These are phyloP conservation scores for Suillus subaureus DNA, from an alignment of 768 basidiomycete genomes.

Conservation along the genomic window DNA sequence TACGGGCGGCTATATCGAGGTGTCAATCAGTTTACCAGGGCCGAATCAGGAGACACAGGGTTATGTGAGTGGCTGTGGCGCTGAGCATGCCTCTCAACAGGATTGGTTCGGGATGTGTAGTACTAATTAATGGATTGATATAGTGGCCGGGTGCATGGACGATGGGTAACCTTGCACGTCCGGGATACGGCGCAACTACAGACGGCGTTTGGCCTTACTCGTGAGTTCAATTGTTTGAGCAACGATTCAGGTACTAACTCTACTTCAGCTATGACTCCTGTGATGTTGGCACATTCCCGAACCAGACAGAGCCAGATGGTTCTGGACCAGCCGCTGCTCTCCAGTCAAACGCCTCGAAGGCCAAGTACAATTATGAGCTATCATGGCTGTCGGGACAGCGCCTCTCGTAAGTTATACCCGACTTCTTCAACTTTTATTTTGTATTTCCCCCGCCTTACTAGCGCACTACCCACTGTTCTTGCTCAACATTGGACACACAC, in stretches of 20 bases:
- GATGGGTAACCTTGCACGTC: slow-evolving; percentile 84
- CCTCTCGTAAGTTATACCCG: slow-evolving; percentile 53
- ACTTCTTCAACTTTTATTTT: neutral
- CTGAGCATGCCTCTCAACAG: neutral
- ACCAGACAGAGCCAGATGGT: slow-evolving; percentile 49
- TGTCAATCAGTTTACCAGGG: slow-evolving; percentile 59
- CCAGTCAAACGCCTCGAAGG: slow-evolving; percentile 47
- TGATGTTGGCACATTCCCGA: slow-evolving; percentile 60
- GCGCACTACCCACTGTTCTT: neutral
- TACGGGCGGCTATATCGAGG: slow-evolving; percentile 75
- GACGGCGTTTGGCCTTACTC: slow-evolving; percentile 88
- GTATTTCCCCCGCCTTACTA: slow-evolving; percentile 9
- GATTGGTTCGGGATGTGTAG: neutral
- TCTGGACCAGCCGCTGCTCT: slow-evolving; percentile 64
- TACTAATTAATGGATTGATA: neutral
- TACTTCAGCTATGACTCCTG: slow-evolving; percentile 50
- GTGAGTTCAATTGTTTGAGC: slow-evolving; percentile 32
- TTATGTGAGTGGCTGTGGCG: slow-evolving; percentile 37
- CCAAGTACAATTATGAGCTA: slow-evolving; percentile 58
- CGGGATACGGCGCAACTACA: slow-evolving; percentile 78
- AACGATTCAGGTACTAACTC: neutral
- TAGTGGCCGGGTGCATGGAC: slow-evolving; percentile 90
- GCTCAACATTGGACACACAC: neutral
- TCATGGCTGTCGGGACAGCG: slow-evolving; percentile 81
- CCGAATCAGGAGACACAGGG: slow-evolving; percentile 52